Conservation (phyloP, 768 basidiomycete genomes). For the Rhodotorula sphaerocarpa region DNA sequence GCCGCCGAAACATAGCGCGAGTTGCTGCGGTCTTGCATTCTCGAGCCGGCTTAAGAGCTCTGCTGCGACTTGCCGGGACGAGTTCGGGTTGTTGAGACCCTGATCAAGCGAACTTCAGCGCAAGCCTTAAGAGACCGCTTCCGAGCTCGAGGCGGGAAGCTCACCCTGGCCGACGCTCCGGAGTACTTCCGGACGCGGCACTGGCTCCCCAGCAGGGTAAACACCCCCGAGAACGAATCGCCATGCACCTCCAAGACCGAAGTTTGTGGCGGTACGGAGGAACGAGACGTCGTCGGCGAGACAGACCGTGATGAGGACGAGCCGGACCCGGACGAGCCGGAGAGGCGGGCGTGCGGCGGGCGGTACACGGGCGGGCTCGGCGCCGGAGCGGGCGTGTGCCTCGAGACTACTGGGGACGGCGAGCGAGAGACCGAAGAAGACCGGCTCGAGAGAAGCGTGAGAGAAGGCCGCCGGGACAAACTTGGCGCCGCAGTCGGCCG, state of each 20-base stretch:
- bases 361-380: neutral
- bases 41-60: neutral
- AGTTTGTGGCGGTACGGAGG: neutral
- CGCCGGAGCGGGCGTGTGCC: neutral
- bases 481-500: too few relatives aligned
- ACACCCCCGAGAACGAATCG: constrained; percentile 12
- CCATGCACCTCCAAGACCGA: constrained; percentile 11
- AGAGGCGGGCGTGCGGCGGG: neutral
- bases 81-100: constrained; percentile 23
- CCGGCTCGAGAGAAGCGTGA: neutral
- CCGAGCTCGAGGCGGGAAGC: too few relatives aligned
- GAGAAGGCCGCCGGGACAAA: neutral
- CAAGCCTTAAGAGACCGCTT: neutral
- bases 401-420: neutral
- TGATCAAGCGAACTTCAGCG: too few relatives aligned
- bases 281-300: neutral
- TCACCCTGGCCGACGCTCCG: constrained; percentile 1
- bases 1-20: constrained; percentile 9
- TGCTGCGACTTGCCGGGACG: neutral
- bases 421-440: neutral
- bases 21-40: neutral
- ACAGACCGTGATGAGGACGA: neutral
- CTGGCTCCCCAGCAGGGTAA: neutral
- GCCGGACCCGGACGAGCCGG: neutral
- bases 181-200: neutral